These are phyloP conservation scores for Helotiales sp. DNA, from an alignment of 2,329 filamentous ascomycete species.

Conservation along the genomic window DNA sequence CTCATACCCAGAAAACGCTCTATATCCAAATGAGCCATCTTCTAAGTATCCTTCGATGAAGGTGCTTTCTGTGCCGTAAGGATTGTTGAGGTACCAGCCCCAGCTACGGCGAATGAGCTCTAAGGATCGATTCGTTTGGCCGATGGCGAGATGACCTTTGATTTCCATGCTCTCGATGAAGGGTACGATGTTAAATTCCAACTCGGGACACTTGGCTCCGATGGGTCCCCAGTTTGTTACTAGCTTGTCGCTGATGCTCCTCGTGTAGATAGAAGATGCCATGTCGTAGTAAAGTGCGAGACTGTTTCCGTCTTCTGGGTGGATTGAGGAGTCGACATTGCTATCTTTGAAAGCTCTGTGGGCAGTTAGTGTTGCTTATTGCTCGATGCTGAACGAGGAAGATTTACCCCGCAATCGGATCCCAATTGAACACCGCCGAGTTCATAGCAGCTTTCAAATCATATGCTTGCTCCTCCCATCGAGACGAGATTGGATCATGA, in stretches of 20 bases:
- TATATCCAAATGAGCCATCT: conserved; percentile 62
- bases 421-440: conserved; percentile 23
- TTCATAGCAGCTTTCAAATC: conserved; percentile 30
- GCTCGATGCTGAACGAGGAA: too few species aligned
- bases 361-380: conserved; percentile 33
- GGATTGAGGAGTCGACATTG: conserved; percentile 49
- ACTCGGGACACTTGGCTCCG: conserved; percentile 58
- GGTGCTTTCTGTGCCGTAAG: conserved; percentile 62
- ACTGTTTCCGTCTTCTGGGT: conserved; percentile 62
- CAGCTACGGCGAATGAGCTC: conserved; percentile 60
- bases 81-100: conserved; percentile 64
- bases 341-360: conserved; percentile 53
- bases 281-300: conserved; percentile 41
- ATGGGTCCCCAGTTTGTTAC: conserved; percentile 54
- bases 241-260: conserved; percentile 10
- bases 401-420: conserved; percentile 28
- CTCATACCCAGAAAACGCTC: conserved; percentile 52
- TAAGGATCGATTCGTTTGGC: conserved; percentile 55
- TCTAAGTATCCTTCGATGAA: conserved; percentile 63
- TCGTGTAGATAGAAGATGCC: neutral
- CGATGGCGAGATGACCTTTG: conserved; percentile 57
- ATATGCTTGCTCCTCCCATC: conserved; percentile 24
- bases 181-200: conserved; percentile 58
- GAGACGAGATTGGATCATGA: conserved; percentile 27
- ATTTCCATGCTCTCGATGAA: conserved; percentile 64